phyloP scores from a whole-genome alignment of 495 filamentous ascomycete genomes.

The Penicillium alfredii region DNA sequence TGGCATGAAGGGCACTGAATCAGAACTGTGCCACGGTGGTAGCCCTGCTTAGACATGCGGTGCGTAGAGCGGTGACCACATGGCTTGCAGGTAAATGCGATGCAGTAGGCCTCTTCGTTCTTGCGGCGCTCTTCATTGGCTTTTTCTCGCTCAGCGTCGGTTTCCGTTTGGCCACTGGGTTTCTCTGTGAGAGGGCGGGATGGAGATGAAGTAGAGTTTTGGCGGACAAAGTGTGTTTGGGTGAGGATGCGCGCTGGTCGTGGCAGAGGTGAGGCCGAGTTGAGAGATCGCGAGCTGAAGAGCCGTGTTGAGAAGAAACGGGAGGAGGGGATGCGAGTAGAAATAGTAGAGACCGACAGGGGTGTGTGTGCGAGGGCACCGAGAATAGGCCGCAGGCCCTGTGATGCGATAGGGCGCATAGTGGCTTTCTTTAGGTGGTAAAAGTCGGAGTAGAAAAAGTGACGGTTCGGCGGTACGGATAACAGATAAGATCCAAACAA shows the following conservation, averaged over 20 bases:
- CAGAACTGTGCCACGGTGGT: conserved; percentile 80
- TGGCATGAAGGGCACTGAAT: conserved; percentile 81
- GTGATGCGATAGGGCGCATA: conserved; percentile 18
- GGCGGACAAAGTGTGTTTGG: conserved; percentile 11
- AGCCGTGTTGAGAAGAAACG: conserved; percentile 15
- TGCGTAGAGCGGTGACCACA: conserved; percentile 72
- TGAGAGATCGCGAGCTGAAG: neutral
- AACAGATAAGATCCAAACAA: no score
- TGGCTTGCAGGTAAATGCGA: conserved; percentile 89
- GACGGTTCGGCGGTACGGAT: no score
- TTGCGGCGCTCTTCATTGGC: conserved; percentile 31
- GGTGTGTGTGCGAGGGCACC: conserved; percentile 7
- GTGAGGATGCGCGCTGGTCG: conserved; percentile 4
- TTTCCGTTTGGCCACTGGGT: conserved; percentile 11
- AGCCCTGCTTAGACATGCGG: conserved; percentile 82
- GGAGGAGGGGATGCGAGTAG: conserved; percentile 7
- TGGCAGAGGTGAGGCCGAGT: conserved; percentile 1
- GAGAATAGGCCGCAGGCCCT: conserved; percentile 18
- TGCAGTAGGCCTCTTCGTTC: conserved; percentile 66
- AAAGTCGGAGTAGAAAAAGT: no score
- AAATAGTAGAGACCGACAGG: conserved; percentile 2
- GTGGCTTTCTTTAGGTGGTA: no score
- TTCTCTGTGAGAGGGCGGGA: conserved; percentile 28
- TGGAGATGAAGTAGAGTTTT: conserved; percentile 27
- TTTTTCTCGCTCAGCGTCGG: conserved; percentile 27